Base-by-base conservation (phyloP, 371 early-diverging fungal species). In the Rhizomucor pusillus region DNA sequence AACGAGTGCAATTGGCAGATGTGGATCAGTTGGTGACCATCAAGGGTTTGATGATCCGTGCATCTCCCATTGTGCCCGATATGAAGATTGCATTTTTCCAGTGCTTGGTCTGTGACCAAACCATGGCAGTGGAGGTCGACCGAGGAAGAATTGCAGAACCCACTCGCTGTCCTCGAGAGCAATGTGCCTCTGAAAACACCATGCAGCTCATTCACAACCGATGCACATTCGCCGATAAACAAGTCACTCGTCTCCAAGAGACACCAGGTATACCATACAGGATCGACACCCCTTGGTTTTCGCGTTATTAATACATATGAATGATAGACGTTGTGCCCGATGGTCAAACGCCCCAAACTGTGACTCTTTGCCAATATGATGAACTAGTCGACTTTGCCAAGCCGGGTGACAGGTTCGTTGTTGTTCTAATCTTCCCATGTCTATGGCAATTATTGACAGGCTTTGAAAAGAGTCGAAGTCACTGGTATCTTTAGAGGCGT, bases 261-360 rank as follows among this genome's bases (percentile, higher is more conserved):
- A 98, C 99, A 20, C 99, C 99, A 41, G 90, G 87, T 88, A 68
- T 11, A 39, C 16, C 19, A 16, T 20, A 44, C 23, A 10, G 44
- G 33, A 43, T 19, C 33, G 46, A 45, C 41, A 40, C 35, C 41
- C 12, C 41, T 48, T 22, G 18, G 29, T 29, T 29, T 29, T 7
- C 3, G 29, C 7, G 7, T 29, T 3, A 5, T 54, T 13, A 44
- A 39, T 43, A 24, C 23, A 37, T 45, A 19, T 7, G 35, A 51
- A 20, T 39, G 53, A 7, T 56, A 89, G 99, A 99, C 70, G 80
- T 86, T 37, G 93, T 98, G 19, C 99, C 99, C 20, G 99, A 99
- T 69, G 99, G 99, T 22, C 96, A 99, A 66, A 99, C 99, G 2
- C 99, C 99, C 19, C 95, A 98, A 69, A 91, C 99, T 1, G 92